Evolutionary conservation across 2,329 filamentous ascomycete species (phyloP), one percentile per base, ranked within the genome.

Genomic region (Neophaeococcomyces mojaviensis): DNA sequence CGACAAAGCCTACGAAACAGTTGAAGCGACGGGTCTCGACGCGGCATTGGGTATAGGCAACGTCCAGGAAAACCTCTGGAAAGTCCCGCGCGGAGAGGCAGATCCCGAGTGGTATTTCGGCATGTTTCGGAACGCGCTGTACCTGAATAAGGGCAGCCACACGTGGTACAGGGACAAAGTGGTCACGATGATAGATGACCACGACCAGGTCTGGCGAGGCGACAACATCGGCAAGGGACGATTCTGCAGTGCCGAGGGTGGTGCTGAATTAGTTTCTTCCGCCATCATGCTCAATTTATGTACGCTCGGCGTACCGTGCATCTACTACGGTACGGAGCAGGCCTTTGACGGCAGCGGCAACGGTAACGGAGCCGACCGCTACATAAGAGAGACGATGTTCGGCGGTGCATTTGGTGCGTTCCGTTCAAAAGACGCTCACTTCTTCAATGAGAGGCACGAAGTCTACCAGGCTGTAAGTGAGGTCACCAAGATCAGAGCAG

Each of bases 361-460:
- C 28, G 18, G 16, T 12, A 20, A n/a, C n/a, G 5, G 5, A 6
- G 24, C 20, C 13, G 48, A 50, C 32, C 26, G 26, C 32, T 48
- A 50, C 30, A 45, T 45, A 20, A 44, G 48, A 6, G 45, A 50
- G 42, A 37, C 48, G 24, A 50, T 50, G 48, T 48, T 50, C 36
- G 48, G 48, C 9, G 41, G 35, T 9, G 31, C 10, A 13, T 50
- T 50, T 36, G 48, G 44, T 18, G 48, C 48, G 7, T 50, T 50
- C 20, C 44, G 48, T 22, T 39, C 26, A 39, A 50, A 40, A 36
- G 33, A 26, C 34, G 34, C 26, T 19, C 48, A 50, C 38, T 50
- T 47, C 48, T 50, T 50, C 39, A 32, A 47, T 10, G 36, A 47
- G 13, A 40, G 30, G 18, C 20, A 39, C n/a, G 13, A 38, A 12